Conservation (phyloP, 2,329 filamentous ascomycete species). For the Fusarium napiforme region DNA sequence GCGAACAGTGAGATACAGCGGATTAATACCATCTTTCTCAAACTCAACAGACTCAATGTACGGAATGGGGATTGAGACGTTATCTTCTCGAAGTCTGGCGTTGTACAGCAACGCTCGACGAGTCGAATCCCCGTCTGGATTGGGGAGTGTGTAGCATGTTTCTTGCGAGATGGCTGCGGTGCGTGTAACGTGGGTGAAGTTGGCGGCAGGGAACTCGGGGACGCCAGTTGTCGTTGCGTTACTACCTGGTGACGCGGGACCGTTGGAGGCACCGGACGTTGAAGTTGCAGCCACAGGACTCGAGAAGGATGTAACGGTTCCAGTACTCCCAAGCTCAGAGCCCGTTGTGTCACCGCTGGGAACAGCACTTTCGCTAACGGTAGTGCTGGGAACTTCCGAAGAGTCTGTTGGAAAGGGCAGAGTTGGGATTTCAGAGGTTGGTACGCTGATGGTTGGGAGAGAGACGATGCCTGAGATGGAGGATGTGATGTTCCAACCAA, state of each 20-base stretch:
- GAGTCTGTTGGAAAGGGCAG: slow-evolving; percentile 8
- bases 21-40: slow-evolving; percentile 46
- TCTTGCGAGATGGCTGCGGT: slow-evolving; percentile 42
- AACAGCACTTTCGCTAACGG: neutral
- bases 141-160: slow-evolving; percentile 48
- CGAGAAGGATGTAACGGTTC: slow-evolving; percentile 27
- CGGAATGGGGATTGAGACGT: slow-evolving; percentile 49
- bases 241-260: slow-evolving; percentile 9
- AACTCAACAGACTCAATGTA: slow-evolving; percentile 53
- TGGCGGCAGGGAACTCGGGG: slow-evolving; percentile 43
- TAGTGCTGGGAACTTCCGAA: neutral
- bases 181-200: slow-evolving; percentile 49
- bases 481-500: slow-evolving; percentile 3
- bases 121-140: slow-evolving; percentile 36
- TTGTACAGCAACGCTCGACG: slow-evolving; percentile 49
- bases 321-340: neutral
- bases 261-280: neutral
- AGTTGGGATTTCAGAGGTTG: slow-evolving; percentile 7
- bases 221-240: slow-evolving; percentile 20
- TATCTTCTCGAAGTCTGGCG: slow-evolving; percentile 44
- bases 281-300: slow-evolving; percentile 16
- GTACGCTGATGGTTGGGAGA: slow-evolving; percentile 19
- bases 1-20: slow-evolving; percentile 49
- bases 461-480: slow-evolving; percentile 14
- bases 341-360: neutral